Evolutionary conservation across 805 yeast genomes (phyloP), one percentile per base, ranked within the genome.

Genomic region (Jamesozyma piceae): DNA sequence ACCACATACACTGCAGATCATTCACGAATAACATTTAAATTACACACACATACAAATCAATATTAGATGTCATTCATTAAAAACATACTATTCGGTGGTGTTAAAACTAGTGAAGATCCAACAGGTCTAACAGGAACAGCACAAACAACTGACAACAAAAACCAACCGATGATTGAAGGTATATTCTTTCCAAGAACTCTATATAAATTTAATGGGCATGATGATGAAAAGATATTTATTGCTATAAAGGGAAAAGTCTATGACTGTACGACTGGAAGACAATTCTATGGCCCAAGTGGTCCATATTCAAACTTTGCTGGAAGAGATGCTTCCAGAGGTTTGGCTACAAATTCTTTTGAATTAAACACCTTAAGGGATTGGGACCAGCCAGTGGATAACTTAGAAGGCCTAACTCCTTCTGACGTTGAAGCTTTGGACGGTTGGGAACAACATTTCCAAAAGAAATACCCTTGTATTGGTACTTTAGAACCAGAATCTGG

Each of bases 221-320:
- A 82, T 49, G 80, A 83, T 49, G 80, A 80, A 41, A 78, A 77
- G 53, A 86, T 90, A n/a, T 82, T 80, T 55, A 75, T 90, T 48
- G 92, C 86, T 0, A 86, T 90, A n/a, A 77, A 73, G 51, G 95
- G 95, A 1, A 80, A 72, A 21, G 95, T 90, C 2, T 90, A 74
- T 55, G 96, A 90, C 56, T 95, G 87, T 18, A 68, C 85, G 4
- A 68, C 70, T 10, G 95, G 95, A 0, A 75, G 89, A 49, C 74
- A 75, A 37, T 89, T 90, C 59, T 90, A 90, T 62, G 97, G 97
- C 0, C 97, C 97, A 5, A 85, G 90, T 26, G 97, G 97, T 0
- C 95, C 96, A 0, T 90, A 90, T 64, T 79, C 84, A 35, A 86
- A 84, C 57, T 90, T 90, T 70, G 97, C 97, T 0, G 97, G 97